Base-by-base conservation (phyloP, 1,139 yeast genomes). In the Blastobotrys indianensis region DNA sequence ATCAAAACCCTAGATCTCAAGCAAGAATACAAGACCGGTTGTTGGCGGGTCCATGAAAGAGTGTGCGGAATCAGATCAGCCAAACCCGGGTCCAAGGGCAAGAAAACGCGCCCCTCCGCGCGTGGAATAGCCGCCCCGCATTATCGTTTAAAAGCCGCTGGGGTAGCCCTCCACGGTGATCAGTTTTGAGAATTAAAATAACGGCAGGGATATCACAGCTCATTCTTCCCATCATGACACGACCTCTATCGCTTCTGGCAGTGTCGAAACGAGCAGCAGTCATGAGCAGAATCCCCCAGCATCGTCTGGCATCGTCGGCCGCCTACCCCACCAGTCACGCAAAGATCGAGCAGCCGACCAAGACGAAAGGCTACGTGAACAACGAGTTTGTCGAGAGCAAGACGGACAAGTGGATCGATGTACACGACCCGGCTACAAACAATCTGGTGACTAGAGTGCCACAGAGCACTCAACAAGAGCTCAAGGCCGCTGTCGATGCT, bases 371-470 rank as follows among this genome's bases (percentile, higher is more conserved):
- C 47, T 83, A 79, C 60, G 62, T 77, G 55, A 72, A 82, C 63
- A 82, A 82, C 63, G 60, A 80, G 66, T 71, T 77, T 49, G 67
- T 79, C 55, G 73, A 78, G 55, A 77, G 84, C 31, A 73, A 70
- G 39, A 67, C 86, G 12, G 57, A 63, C 16, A 73, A 74, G 54
- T 83, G 88, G 88, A 79, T 74, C 60, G 88, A 82, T 51, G 73
- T 84, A 48, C 82, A 75, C 60, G 92, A 83, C 62, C 92, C 92
- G 11, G 85, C 92, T 45, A 83, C 92, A 48, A 79, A 82, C 64
- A 62, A 70, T 52, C 76, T 82, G 39, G 80, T 84, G 37, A 73
- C 84, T 41, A 72, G 74, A 54, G 92, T 83, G 12, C 92, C 92
- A 13, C 90, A 83, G 66, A 73, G 79, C 34, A 84, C 92, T 10